Evolutionary conservation across 2,329 filamentous ascomycete genomes (phyloP), one percentile per base, ranked within the genome.

Genomic region (Botryotinia calthae): DNA sequence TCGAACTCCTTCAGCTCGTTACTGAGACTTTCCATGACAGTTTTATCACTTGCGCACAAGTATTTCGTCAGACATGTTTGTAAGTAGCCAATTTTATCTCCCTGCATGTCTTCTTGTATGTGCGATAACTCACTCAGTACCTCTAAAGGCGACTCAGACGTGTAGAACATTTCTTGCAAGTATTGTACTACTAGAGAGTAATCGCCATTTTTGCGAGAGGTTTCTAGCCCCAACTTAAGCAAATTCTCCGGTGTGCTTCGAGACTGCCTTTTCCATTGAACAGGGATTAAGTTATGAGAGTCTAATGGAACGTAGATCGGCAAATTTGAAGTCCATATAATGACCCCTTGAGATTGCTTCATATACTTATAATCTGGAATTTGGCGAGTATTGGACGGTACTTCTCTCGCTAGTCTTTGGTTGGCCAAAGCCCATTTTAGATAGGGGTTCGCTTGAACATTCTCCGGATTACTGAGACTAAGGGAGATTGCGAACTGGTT

Each of bases 371-470:
- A 28, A 28, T 54, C 25, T 40, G 46, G 64, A 22, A 20, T 28
- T 22, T 40, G 46, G 7, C 31, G 16, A 1, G 40, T 2, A 16
- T 54, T 40, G n/a, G 31, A 7, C 9, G 64, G 64, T 4, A 28
- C 2, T 51, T 66, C 46, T 66, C 64, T 40, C 31, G 64, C 31
- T 54, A 66, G 9, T 22, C 64, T 54, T 40, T 66, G 34, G 9
- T 40, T 40, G 25, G 64, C 46, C 34, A 54, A 28, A 37, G 37
- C 46, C 64, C 46, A 54, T 48, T 34, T 66, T 34, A 54, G 22
- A 66, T 40, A 54, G 25, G 64, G 64, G 64, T 34, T 66, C 25
- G 64, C 40, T 22, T 66, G 64, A 28, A 66, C 34, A 6, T 66
- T 66, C 28, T 54, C 64, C 9, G 64, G 31, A 22, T 54, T 66